These are phyloP conservation scores for Groenewaldozyma auringiensis DNA, from an alignment of 1,139 yeast genomes.

Conservation along the genomic window DNA sequence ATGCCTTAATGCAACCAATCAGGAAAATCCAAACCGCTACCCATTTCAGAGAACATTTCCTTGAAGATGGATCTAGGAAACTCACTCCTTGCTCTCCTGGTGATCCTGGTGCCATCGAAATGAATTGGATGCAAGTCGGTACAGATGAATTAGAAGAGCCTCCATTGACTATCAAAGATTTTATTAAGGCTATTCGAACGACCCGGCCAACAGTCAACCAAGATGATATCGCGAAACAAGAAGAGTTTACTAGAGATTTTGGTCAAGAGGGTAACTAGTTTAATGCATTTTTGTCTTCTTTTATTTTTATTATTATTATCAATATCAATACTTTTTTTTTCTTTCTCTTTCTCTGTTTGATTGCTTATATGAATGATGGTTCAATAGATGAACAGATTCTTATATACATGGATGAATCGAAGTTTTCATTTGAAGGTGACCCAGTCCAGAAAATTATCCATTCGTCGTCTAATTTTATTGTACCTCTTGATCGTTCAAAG, in stretches of 20 bases:
- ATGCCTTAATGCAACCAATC: conserved; percentile 96
- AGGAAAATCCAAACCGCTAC: conserved; percentile 95
- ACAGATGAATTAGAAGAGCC: conserved; percentile 90
- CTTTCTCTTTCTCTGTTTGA: not conserved
- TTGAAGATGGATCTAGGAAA: conserved; percentile 37
- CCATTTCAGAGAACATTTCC: conserved; percentile 58
- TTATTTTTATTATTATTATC: not conserved
- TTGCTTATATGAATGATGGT: conserved; percentile 32
- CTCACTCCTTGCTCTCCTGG: conserved; percentile 97
- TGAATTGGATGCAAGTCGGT: conserved; percentile 88
- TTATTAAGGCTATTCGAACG: conserved; percentile 81
- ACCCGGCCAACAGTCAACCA: conserved; percentile 94
- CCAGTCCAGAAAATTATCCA: conserved; percentile 74
- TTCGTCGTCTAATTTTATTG: conserved; percentile 44
- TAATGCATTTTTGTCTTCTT: not conserved
- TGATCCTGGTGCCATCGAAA: conserved; percentile 73
- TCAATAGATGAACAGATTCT: conserved; percentile 37
- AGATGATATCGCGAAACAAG: conserved; percentile 72
- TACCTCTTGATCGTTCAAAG: conserved; percentile 81
- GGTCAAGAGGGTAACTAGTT: conserved; percentile 88
- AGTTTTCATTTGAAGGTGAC: conserved; percentile 31
- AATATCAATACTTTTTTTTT: not conserved
- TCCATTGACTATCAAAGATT: conserved; percentile 80
- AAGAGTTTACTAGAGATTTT: conserved; percentile 84
- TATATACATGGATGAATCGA: conserved; percentile 31